Base-by-base conservation (phyloP, 352 stramenopile species). In the Phytophthora fragariaefolia region DNA sequence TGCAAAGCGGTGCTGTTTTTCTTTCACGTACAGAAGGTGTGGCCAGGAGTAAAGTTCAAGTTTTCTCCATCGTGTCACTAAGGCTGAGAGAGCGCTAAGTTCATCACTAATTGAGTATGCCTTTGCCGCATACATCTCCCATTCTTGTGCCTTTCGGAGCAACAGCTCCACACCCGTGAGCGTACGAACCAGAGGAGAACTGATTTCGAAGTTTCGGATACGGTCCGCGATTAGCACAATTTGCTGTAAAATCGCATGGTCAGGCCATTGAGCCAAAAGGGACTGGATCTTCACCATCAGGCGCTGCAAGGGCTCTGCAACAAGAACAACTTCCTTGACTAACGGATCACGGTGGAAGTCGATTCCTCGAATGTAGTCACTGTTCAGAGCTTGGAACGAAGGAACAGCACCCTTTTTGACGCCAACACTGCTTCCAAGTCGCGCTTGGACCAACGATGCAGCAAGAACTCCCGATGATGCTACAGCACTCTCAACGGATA, bases 11-110 rank as follows among this genome's bases (percentile, higher is more conserved):
- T 94, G 87, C 40, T 92, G 80, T 18, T 85, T 82, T 69, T 96
- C 89, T 66, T 94, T 92, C 26, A 96, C 87, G 50, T 96, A 80
- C 6, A 99, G 80, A 27, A 99, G 73, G 65, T 92, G 83, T 3
- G 92, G 90, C 98, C 98, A 99, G 66, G 93, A 98, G 54, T 98
- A 92, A 20, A 99, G 77, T 74, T 99, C 98, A 6, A 99, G 78
- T 57, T 98, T 98, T 55, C 98, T 88, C 98, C 98, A 99, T 15
- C 91, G 86, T 27, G 97, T 97, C 12, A 99, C 97, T 13, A 99
- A 77, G 7, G 80, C 76, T 27, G 93, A 98, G 4, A 99, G 82
- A 43, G 94, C 81, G 30, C 76, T 60, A 4, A 99, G 83, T 63
- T 98, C 82, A 18, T 90, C 84, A 5, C 91, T 87, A 20, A 99